Evolutionary conservation across 2,329 filamentous ascomycete genomes (phyloP).

Genomic region (Scopulariopsis brevicaulis): DNA sequence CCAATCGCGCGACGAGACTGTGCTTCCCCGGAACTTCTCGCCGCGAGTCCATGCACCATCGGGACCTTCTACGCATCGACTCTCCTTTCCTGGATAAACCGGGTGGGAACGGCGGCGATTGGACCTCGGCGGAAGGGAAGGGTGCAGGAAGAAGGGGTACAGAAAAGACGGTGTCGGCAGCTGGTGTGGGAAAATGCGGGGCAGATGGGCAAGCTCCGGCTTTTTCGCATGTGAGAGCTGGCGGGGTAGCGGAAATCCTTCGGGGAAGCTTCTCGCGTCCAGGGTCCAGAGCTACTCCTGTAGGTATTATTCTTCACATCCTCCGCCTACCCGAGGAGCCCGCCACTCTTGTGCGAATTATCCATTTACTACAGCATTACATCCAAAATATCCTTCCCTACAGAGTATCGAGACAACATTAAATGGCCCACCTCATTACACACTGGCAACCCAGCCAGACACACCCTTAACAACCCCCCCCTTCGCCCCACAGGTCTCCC

Average conservation of each 20-base stretch:
- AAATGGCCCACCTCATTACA: neutral
- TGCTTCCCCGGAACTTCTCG: neutral
- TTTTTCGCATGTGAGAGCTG: neutral
- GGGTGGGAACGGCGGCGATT: neutral
- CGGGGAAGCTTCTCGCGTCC: no score
- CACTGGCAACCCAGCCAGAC: neutral
- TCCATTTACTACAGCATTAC: neutral
- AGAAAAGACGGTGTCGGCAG: neutral
- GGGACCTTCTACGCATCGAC: neutral
- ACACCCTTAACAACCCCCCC: neutral
- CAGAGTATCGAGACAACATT: neutral
- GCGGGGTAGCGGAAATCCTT: neutral
- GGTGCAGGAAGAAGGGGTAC: neutral
- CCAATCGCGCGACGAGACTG: neutral
- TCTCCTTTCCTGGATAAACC: neutral
- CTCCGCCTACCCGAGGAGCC: no score
- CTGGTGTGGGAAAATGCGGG: neutral
- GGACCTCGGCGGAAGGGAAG: slow-evolving; percentile 5
- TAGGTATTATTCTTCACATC: no score
- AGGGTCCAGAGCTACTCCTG: no score
- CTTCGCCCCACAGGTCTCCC: no score
- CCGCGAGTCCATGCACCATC: no score
- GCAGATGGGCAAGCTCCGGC: neutral
- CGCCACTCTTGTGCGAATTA: no score
- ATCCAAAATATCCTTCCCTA: neutral